Conservation (phyloP, 768 basidiomycete species). For the Naganishia antarctica region DNA sequence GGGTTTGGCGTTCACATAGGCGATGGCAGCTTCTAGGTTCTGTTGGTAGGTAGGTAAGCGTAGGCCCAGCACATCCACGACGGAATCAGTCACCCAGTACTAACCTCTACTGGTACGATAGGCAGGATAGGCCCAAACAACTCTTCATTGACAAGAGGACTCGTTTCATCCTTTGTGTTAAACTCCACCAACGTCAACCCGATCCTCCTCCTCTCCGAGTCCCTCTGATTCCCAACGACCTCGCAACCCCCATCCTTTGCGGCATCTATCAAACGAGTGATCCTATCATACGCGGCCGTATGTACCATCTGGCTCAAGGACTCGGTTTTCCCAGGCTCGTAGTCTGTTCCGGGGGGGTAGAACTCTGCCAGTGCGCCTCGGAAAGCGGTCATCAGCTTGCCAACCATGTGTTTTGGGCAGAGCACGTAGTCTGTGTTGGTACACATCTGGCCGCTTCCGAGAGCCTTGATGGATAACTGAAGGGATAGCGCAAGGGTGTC, state of each 20-base stretch:
- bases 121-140: constrained; percentile 49
- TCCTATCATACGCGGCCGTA: constrained; percentile 34
- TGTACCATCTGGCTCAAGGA: constrained; percentile 20
- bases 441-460: constrained; percentile 44
- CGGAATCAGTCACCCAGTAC: constrained; percentile 24
- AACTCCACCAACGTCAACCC: constrained; percentile 43
- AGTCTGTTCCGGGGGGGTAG: constrained; percentile 31
- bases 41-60: constrained; percentile 23
- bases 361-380: constrained; percentile 33
- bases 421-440: constrained; percentile 46
- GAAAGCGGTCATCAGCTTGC: constrained; percentile 37
- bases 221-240: constrained; percentile 41
- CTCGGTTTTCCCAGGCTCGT: neutral
- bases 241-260: constrained; percentile 41
- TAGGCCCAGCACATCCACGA: too few relatives aligned
- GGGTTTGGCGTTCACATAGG: constrained; percentile 41
- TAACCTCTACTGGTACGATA: constrained; percentile 45
- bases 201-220: constrained; percentile 35
- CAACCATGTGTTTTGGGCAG: constrained; percentile 34
- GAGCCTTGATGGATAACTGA: constrained; percentile 40
- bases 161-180: constrained; percentile 32
- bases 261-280: constrained; percentile 34
- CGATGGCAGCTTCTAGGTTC: constrained; percentile 45
- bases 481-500: neutral
- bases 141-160: constrained; percentile 41